Evolutionary conservation across 345 rosid species (phyloP), one percentile per base, ranked within the genome.

Genomic region (Diplotaxis tenuifolia): DNA sequence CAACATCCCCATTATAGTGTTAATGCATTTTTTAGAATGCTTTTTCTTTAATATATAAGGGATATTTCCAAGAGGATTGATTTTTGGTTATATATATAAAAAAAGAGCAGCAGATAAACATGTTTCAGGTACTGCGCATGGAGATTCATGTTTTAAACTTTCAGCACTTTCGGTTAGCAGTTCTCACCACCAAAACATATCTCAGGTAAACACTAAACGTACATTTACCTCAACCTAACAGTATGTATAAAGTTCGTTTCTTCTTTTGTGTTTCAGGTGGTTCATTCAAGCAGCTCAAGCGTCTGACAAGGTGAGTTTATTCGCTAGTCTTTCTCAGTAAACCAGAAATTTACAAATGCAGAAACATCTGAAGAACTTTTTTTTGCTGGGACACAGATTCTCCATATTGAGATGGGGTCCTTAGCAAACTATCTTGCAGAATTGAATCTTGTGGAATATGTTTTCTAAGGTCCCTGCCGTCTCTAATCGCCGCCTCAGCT

Each of bases 391-490:
- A n/a, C n/a, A n/a, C n/a, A n/a, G n/a, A n/a, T n/a, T n/a, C n/a
- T n/a, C n/a, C n/a, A n/a, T n/a, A n/a, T 78, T 3, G 88, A 88
- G 53, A 69, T 93, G 79, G 98, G 86, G 85, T 84, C 82, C 69
- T 75, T 90, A 82, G 91, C 96, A 42, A 90, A 90, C 80, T 92
- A 87, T 67, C 47, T 88, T 28, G 91, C 96, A 4, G 96, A 88
- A 80, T 34, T 90, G 64, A 87, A 86, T 58, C 95, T 90, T 2
- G 28, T 83, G 16, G 95, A 90, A 62, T 90, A 90, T 50, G 68
- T 74, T 88, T 88, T 78, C 75, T 87, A 18, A 84, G 75, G 84
- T 86, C 84, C 71, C 72, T 85, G 14, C 98, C 96, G 5, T 93
- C 98, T 8, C 70, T 81, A 10, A 59, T 83, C 18, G 96, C 98